Conservation (phyloP, 208 protist species). For the Trypanosoma avium region DNA sequence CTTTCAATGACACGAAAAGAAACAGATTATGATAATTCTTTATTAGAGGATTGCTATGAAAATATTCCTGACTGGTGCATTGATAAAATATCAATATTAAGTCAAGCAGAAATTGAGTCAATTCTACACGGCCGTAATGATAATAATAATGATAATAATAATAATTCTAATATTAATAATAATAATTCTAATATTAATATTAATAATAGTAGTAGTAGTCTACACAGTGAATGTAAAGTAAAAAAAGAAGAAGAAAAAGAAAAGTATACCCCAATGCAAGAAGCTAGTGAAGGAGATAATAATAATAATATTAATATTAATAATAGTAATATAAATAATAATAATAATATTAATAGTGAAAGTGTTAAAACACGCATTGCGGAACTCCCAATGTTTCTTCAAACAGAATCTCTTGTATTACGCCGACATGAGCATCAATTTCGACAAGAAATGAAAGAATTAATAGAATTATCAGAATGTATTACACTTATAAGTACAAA, state of each 20-base stretch:
- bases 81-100: constrained; percentile 12
- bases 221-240: no score
- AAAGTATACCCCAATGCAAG: no score
- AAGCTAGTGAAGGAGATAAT: not conserved
- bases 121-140: no score
- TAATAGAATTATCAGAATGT: constrained; percentile 65
- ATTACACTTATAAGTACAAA: constrained; percentile 25
- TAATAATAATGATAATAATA: no score
- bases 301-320: not conserved
- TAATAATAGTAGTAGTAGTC: no score
- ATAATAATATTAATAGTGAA: not conserved
- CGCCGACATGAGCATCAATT: constrained; percentile 63
- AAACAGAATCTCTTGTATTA: constrained; percentile 56
- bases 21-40: not conserved
- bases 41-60: not conserved
- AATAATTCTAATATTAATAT: no score
- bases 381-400: constrained; percentile 76
- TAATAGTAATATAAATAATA: not conserved
- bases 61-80: not conserved
- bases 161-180: no score
- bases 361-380: constrained; percentile 28
- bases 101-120: constrained; percentile 10
- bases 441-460: constrained; percentile 60
- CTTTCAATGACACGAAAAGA: no score
- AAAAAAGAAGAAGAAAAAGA: no score